phyloP scores from a whole-genome alignment of 1,139 yeast genomes.

The Taphrina deformans region DNA sequence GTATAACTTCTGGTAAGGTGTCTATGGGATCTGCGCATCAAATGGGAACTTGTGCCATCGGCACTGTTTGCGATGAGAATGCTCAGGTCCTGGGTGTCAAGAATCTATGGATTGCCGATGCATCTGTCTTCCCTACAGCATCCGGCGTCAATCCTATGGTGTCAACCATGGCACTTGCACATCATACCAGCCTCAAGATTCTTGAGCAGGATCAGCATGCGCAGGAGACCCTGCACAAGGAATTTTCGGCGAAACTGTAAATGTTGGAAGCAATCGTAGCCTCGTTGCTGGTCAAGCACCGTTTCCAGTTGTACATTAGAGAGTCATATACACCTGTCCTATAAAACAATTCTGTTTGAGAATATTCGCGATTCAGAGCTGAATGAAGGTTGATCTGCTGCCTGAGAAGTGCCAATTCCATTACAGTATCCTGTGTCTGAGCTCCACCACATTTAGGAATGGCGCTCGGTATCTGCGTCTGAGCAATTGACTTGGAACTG shows the following conservation, averaged over 20 bases:
- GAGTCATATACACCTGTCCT: too few relatives aligned
- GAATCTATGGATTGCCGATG: conserved; percentile 59
- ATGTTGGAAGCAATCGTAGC: too few relatives aligned
- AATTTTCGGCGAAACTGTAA: conserved; percentile 29
- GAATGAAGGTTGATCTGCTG: too few relatives aligned
- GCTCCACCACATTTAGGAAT: background rate
- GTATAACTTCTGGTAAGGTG: conserved; percentile 46
- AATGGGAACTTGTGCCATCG: conserved; percentile 61
- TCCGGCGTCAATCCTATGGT: conserved; percentile 59
- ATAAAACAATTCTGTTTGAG: too few relatives aligned
- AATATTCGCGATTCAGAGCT: too few relatives aligned
- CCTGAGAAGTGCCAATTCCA: too few relatives aligned
- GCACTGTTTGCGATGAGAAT: conserved; percentile 55
- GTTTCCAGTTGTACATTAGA: too few relatives aligned
- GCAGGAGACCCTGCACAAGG: conserved; percentile 16
- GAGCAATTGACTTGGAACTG: background rate
- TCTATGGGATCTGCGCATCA: conserved; percentile 61
- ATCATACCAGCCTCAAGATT: conserved; percentile 14
- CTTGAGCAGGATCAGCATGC: conserved; percentile 13
- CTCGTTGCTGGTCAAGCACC: too few relatives aligned
- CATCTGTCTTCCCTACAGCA: conserved; percentile 60
- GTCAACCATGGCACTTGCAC: conserved; percentile 30
- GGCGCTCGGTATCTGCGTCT: background rate
- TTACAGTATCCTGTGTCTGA: too few relatives aligned
- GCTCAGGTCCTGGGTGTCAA: conserved; percentile 58